Conservation (phyloP, 345 rosid genomes). For the Mangifera indica region DNA sequence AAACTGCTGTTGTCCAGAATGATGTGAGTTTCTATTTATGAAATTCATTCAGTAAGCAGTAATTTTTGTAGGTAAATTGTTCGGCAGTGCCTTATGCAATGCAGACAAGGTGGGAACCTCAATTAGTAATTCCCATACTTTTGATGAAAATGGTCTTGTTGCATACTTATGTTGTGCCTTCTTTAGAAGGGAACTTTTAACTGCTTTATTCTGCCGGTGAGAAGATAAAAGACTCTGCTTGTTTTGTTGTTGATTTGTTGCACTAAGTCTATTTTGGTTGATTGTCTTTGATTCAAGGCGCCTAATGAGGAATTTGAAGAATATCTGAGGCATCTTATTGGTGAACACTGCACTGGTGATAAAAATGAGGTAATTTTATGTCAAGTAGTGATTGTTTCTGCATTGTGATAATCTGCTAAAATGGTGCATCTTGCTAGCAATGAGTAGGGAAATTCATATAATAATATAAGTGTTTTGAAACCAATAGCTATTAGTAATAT, state of each 20-base stretch:
- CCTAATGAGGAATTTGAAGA: conserved; percentile 99
- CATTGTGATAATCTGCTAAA: conserved; percentile 1
- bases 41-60: conserved; percentile 1
- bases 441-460: neutral
- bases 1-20: conserved; percentile 58
- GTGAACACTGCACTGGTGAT: conserved; percentile 79
- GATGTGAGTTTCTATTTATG: conserved; percentile 62
- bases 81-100: neutral
- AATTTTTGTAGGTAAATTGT: neutral
- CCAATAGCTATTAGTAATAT: neutral
- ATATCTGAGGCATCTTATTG: conserved; percentile 70
- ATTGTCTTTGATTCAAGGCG: conserved; percentile 51
- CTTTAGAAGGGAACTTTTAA: neutral
- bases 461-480: neutral
- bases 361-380: conserved; percentile 73
- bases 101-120: neutral
- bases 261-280: conserved; percentile 15
- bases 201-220: neutral
- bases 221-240: neutral
- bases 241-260: conserved; percentile 16
- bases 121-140: neutral
- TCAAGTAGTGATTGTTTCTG: conserved; percentile 8
- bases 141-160: neutral
- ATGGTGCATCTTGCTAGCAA: neutral
- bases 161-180: neutral